phyloP scores from a whole-genome alignment of 257 asterid species.

The Linaria vulgaris region DNA sequence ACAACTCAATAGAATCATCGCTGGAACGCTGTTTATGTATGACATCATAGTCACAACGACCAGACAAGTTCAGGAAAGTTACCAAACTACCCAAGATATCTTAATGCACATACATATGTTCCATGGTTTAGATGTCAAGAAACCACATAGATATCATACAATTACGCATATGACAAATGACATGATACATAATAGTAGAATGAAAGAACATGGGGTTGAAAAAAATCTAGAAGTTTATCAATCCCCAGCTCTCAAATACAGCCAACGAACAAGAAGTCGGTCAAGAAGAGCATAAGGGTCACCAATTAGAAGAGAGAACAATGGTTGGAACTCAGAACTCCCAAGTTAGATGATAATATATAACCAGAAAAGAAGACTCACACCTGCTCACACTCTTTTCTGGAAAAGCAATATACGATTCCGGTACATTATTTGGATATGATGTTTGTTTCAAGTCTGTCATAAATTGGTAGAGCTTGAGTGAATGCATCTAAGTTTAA shows the following conservation, averaged over 20 bases:
- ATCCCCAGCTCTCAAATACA: conserved; percentile 6
- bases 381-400: conserved; percentile 99
- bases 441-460: too few species aligned
- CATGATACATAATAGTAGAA: conserved; percentile 11
- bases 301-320: conserved; percentile 15
- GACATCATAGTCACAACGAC: conserved; percentile 8
- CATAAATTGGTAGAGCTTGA: too few species aligned
- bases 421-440: conserved; percentile 91
- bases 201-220: conserved; percentile 13
- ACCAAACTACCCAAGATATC: background rate
- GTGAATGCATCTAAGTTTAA: too few species aligned
- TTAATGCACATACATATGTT: background rate
- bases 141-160: background rate
- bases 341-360: conserved; percentile 7
- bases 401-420: conserved; percentile 94
- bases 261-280: conserved; percentile 5
- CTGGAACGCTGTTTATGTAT: conserved; percentile 8
- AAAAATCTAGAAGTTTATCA: conserved; percentile 17
- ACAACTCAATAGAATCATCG: conserved; percentile 2
- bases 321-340: conserved; percentile 11
- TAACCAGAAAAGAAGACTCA: conserved; percentile 18
- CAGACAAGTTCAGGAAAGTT: conserved; percentile 3
- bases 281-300: background rate
- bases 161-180: background rate
- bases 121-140: conserved; percentile 15